These are phyloP conservation scores for Penstemon davidsonii DNA, from an alignment of 257 asterid genomes.

Conservation along the genomic window DNA sequence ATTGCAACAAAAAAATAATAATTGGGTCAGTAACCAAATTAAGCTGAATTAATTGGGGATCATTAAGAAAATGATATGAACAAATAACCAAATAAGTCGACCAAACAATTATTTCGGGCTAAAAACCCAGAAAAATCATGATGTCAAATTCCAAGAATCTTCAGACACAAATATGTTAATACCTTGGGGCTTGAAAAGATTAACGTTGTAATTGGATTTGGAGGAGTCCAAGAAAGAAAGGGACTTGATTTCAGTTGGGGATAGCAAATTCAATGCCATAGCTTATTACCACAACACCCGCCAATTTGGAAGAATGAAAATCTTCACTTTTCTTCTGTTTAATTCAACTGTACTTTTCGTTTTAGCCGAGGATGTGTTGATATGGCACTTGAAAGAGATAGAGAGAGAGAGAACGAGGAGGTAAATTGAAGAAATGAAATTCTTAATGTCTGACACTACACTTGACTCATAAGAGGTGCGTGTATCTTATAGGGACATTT, in stretches of 20 bases:
- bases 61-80: background rate
- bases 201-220: conserved; percentile 57
- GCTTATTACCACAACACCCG: conserved; percentile 9
- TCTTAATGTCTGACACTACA: conserved; percentile 4
- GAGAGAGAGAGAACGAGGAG: conserved; percentile 1
- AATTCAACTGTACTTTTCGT: conserved; percentile 1
- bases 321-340: background rate
- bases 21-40: conserved; percentile 24
- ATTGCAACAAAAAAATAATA: background rate
- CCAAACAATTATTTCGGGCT: conserved; percentile 9
- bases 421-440: background rate
- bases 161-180: background rate
- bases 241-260: conserved; percentile 74
- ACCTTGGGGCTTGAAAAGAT: conserved; percentile 61
- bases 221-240: conserved; percentile 78
- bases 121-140: background rate
- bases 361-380: background rate
- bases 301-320: conserved; percentile 16
- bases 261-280: conserved; percentile 67
- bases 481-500: conserved; percentile 6
- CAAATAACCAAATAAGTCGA: conserved; percentile 14
- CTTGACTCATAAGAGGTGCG: too few species aligned
- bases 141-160: conserved; percentile 15
- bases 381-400: conserved; percentile 10
- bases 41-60: background rate